Conservation (phyloP, 78 protist genomes). For the Dictyostelium firmibasis region DNA sequence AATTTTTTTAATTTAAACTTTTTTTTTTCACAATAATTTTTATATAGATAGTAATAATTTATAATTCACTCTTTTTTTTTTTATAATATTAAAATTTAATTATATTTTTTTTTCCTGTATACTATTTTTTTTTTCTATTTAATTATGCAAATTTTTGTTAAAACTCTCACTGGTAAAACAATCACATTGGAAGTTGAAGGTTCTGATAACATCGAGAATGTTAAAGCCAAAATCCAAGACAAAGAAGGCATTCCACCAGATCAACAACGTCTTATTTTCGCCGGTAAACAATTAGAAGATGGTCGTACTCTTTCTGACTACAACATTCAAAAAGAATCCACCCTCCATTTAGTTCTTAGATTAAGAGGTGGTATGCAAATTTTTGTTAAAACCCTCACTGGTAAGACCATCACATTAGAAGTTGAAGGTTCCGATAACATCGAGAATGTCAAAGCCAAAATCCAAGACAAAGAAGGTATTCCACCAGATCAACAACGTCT, state of each 20-base stretch:
- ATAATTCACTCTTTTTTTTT: neutral
- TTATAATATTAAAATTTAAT: neutral
- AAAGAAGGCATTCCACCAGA: constrained; percentile 99
- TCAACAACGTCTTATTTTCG: constrained; percentile 98
- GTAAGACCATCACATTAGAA: constrained; percentile 91
- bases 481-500: constrained; percentile 99
- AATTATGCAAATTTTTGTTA: constrained; percentile 93
- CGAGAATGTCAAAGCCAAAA: constrained; percentile 97
- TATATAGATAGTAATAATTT: neutral
- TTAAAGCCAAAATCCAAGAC: constrained; percentile 98
- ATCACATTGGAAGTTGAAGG: constrained; percentile 98
- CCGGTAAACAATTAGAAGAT: constrained; percentile 99
- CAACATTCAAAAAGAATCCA: constrained; percentile 98
- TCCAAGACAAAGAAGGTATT: constrained; percentile 99
- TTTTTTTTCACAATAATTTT: neutral
- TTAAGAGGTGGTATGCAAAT: constrained; percentile 86
- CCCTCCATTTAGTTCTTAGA: constrained; percentile 91
- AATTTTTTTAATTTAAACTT: no score
- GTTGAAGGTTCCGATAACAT: constrained; percentile 98
- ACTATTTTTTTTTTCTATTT: neutral
- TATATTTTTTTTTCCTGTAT: neutral
- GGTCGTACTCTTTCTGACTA: constrained; percentile 97
- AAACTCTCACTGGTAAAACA: constrained; percentile 98
- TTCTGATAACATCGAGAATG: constrained; percentile 96
- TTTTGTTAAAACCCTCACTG: constrained; percentile 91